Base-by-base conservation (phyloP, 495 filamentous ascomycete species). In the Talaromyces liani region DNA sequence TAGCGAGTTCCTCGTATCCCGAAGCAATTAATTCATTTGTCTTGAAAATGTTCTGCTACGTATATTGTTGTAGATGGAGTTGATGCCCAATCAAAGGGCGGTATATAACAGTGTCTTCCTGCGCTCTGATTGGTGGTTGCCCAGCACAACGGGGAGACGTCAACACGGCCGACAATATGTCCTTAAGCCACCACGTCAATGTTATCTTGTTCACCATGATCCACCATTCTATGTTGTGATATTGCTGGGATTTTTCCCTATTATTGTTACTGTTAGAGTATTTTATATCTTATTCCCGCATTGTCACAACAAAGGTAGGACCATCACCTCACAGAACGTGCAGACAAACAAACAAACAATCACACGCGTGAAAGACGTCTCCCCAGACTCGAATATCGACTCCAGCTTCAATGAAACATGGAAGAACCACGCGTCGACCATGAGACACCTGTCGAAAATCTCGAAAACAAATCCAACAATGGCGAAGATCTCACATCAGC, bases 391-490 rank as follows among this genome's bases (percentile, higher is more conserved):
- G 45, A 8, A 18, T 8, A 31, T 31, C 29, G 6, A 31, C 7
- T 7, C 6, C n/a, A 45, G 41, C 14, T 45, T 49, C n/a, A 20
- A 49, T 18, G 45, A 49, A 22, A 18, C n/a, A 61, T 61, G 60
- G 60, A 47, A 58, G 51, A 65, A 31, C 29, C 58, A 22, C 47
- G 47, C 7, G 6, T 49, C 18, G 41, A 47, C 4, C 18, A 1
- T 20, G 41, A 71, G 61, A 39, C 22, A 64, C 51, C 66, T 47
- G 49, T 62, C 53, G 63, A 68, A 69, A 62, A 68, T 67, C 54
- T 58, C 9, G 12, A 58, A 58, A 29, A 6, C 6, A 14, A 9
- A 65, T 22, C 65, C 16, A 31, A 34, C 27, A 18, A 62, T 12
- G 63, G 9, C n/a, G 57, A 36, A 29, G 14, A 10, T 6, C 45